Evolutionary conservation across 2,329 filamentous ascomycete genomes (phyloP), one percentile per base, ranked within the genome.

Genomic region (Fusarium sp.): DNA sequence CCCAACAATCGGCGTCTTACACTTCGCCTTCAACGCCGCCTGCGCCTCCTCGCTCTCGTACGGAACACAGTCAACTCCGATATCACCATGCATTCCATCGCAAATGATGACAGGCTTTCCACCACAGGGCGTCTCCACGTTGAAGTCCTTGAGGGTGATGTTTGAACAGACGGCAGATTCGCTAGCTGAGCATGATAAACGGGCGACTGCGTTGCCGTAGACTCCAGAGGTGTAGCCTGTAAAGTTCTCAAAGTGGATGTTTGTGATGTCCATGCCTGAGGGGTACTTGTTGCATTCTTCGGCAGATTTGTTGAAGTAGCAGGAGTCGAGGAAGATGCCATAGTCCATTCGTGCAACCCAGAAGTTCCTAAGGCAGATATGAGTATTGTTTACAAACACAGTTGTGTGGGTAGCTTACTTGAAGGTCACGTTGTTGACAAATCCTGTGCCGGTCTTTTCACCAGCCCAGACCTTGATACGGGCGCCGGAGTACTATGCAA

Each of bases 401-500:
- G 0, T 8, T 10, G 6, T 6, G 3, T 1, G 2, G 14, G 20
- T 10, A 1, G 7, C 49, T 13, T 33, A 71, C 68, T 69, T 71
- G 82, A 88, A 90, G 2, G 87, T 89, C 51, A 89, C 81, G 73
- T 89, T 90, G 69, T 85, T 82, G 67, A 89, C 86, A 59, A 84
- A 88, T 8, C 87, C 87, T 63, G 87, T 88, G 2, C 87, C 87
- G 0, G 85, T 84, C 46, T 83, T 78, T 2, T 81, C 78, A 0
- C 87, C 87, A 0, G 87, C 87, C 87, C 87, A 89, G 2, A 83
- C 82, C 79, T 90, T 90, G 46, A 90, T 82, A 4, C 87, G 83
- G 1, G 86, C 86, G 2, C 86, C 86, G 38, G 86, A 85, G 74
- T 72, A 69, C 66, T 71, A 11, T 0, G 2, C 4, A 1, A 23